Conservation (phyloP, 179 eudicot species). For the Drosera spatulata region DNA sequence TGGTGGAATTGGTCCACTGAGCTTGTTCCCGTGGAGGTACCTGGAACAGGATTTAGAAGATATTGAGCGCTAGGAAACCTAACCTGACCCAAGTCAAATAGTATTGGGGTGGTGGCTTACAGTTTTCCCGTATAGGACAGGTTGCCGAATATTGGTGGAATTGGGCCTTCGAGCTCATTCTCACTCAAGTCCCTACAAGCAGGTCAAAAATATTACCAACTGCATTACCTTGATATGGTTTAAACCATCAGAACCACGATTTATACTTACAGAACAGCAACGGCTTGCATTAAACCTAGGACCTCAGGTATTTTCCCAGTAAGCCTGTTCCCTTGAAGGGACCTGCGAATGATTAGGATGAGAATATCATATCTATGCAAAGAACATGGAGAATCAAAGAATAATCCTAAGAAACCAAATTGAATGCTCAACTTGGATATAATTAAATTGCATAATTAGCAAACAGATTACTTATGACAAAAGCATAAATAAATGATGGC, state of each 20-base stretch:
- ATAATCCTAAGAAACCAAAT: no score
- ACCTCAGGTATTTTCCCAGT: slow-evolving; percentile 62
- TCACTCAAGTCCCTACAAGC: slow-evolving; percentile 49
- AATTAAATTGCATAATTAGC: no score
- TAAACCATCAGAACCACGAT: no score
- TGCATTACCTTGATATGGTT: no score
- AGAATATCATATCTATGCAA: no score
- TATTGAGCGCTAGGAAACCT: not conserved
- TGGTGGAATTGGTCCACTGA: slow-evolving; percentile 52
- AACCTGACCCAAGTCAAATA: not conserved
- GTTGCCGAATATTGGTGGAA: slow-evolving; percentile 54
- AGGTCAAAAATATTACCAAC: no score
- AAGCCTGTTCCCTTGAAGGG: slow-evolving; percentile 57
- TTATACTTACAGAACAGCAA: slow-evolving; percentile 54
- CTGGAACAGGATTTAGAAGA: slow-evolving; percentile 9
- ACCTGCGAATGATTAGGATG: slow-evolving; percentile 16
- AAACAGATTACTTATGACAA: no score
- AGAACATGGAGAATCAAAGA: no score
- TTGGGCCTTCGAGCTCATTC: slow-evolving; percentile 54
- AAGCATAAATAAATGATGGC: no score
- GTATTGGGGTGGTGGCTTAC: slow-evolving; percentile 18
- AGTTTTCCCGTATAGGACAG: slow-evolving; percentile 13
- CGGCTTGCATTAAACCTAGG: slow-evolving; percentile 67
- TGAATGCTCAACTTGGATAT: no score
- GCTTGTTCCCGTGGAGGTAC: slow-evolving; percentile 57